These are phyloP conservation scores for Vanrija humicola DNA, from an alignment of 1,284 basidiomycete genomes.

Conservation along the genomic window DNA sequence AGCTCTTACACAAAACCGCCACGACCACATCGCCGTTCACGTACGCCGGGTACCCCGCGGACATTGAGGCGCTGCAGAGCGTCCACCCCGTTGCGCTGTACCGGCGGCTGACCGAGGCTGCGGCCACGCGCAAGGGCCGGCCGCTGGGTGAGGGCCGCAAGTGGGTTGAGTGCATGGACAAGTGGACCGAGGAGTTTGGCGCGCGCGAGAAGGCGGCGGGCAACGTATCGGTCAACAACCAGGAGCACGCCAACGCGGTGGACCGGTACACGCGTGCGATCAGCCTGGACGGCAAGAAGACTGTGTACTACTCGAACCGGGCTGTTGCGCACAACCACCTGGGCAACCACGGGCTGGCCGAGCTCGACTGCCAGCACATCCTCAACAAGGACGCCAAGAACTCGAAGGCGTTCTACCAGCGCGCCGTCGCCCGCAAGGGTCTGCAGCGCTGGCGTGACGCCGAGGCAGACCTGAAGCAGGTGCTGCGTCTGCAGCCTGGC, in stretches of 20 bases:
- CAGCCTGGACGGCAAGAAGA: conserved; percentile 48
- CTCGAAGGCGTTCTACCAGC: conserved; percentile 47
- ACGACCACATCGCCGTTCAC: conserved; percentile 45
- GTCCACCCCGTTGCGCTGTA: conserved; percentile 48
- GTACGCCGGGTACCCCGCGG: conserved; percentile 40
- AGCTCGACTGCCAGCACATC: conserved; percentile 45
- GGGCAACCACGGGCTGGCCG: conserved; percentile 40
- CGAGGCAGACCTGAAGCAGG: conserved; percentile 38
- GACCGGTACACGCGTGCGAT: conserved; percentile 48
- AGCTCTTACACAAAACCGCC: conserved; percentile 46
- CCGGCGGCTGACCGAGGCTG: conserved; percentile 42
- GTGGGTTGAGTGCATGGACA: conserved; percentile 49
- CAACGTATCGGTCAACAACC: conserved; percentile 42
- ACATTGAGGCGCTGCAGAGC: conserved; percentile 38
- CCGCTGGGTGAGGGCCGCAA: conserved; percentile 20
- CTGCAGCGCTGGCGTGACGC: conserved; percentile 43
- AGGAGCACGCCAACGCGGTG: conserved; percentile 34
- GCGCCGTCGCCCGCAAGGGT: conserved; percentile 42
- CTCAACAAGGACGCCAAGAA: conserved; percentile 44
- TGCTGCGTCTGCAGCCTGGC: conserved; percentile 31
- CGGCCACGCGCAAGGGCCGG: conserved; percentile 24
- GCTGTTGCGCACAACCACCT: conserved; percentile 48
- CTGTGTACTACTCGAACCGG: conserved; percentile 48
- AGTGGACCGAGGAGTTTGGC: conserved; percentile 48
- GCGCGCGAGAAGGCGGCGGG: conserved; percentile 47